Base-by-base conservation (phyloP, 148 eudicot genomes). In the Agrostemma githago region DNA sequence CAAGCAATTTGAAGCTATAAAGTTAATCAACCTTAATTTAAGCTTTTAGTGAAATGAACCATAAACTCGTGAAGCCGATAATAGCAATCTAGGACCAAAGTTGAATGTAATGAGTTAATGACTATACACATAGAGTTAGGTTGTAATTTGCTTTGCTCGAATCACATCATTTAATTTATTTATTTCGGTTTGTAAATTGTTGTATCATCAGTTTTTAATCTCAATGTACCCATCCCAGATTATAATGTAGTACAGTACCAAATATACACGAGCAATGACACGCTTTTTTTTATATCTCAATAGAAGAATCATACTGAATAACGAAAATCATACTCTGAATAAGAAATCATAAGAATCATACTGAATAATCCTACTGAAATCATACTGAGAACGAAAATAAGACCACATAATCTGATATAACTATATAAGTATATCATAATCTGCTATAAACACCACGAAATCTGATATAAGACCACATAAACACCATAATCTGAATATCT, bases 151-250 rank as follows among this genome's bases (percentile, higher is more conserved):
- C 72, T n/a, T n/a, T 43, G 56, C 15, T 58, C 68, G 79, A 69
- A 76, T 19, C 83, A 76, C 77, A 76, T 76, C 69, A 68, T 76
- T 80, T 80, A 51, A 80, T 80, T 80, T 72, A 80, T 80, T 78
- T 58, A 61, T 80, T 80, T 51, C 15, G 5, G 70, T 41, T 66
- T 70, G 75, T 70, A 70, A 75, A 71, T 74, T 34, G 5, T 61
- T 61, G 69, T 6, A 37, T 15, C 64, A 21, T 70, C 34, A 42
- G 5, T 8, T 39, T 48, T 54, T 3, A 4, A 2, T 62, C 41
- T 57, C 8, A 17, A 10, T 62, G 48, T 3, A 1, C 40, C 3
- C 3, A 2, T 53, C n/a, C 3, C 39, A 7, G 6, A 21, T 9
- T 73, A 3, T 20, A 5, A 62, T 72, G 6, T n/a, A n/a, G n/a